phyloP scores from a whole-genome alignment of 2,329 filamentous ascomycete species.

The Bipolaris sorokiniana region DNA sequence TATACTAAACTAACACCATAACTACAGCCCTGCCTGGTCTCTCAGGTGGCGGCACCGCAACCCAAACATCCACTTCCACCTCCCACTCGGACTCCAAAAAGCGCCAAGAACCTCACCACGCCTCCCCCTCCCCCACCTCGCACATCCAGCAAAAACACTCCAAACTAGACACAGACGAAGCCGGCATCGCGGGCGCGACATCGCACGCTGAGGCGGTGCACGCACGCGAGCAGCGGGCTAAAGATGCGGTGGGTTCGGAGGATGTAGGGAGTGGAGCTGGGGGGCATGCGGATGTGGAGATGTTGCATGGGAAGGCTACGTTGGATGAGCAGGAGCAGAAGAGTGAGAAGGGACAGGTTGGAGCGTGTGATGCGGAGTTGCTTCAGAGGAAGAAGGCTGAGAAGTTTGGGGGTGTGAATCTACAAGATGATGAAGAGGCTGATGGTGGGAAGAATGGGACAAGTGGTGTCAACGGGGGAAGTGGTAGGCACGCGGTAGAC shows the following conservation, averaged over 20 bases:
- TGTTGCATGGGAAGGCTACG: conserved; percentile 11
- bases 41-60: conserved; percentile 16
- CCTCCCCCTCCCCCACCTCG: not conserved
- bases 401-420: conserved; percentile 20
- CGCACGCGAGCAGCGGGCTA: conserved; percentile 2
- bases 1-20: not conserved
- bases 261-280: not conserved
- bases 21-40: conserved; percentile 19
- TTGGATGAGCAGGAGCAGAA: not conserved
- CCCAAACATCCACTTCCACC: not conserved
- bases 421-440: not conserved
- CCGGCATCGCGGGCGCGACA: conserved; percentile 2
- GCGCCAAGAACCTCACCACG: conserved; percentile 6
- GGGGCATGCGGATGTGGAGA: conserved; percentile 19
- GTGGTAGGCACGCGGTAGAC: too few relatives aligned
- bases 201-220: not conserved
- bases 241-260: conserved; percentile 3
- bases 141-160: conserved; percentile 13
- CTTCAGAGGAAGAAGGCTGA: conserved; percentile 20
- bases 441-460: too few relatives aligned
- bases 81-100: not conserved
- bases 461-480: not conserved
- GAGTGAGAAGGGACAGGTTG: not conserved
- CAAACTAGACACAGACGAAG: conserved; percentile 16
- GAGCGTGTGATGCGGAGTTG: conserved; percentile 5